Conservation (phyloP, 768 basidiomycete genomes). For the Xerocomellus intermedius region DNA sequence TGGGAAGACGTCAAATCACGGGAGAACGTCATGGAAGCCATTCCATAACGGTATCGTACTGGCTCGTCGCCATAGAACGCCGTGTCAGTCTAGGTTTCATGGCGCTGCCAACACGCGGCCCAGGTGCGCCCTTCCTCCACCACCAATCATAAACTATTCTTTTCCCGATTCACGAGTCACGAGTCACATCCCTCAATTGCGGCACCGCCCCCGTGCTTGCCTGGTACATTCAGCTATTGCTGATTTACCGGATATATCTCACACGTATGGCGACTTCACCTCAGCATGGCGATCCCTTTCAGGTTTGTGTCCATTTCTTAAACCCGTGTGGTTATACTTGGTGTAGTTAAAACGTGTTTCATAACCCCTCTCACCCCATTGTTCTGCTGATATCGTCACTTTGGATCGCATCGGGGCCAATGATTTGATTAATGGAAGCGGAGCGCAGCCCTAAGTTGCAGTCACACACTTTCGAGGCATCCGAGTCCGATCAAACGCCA, state of each 20-base stretch:
- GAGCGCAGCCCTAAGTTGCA: constrained; percentile 29
- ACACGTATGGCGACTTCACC: constrained; percentile 10
- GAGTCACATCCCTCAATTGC: constrained; percentile 14
- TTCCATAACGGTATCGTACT: constrained; percentile 27
- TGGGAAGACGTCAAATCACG: constrained; percentile 27
- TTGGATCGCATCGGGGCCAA: constrained; percentile 29
- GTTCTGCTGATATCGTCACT: constrained; percentile 18
- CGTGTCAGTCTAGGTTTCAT: constrained; percentile 36
- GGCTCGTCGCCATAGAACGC: constrained; percentile 30
- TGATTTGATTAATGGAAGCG: constrained; percentile 37
- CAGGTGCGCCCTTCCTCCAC: constrained; percentile 30
- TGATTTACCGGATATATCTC: constrained; percentile 37
- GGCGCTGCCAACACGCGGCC: constrained; percentile 33
- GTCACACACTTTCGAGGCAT: constrained; percentile 30
- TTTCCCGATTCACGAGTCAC: constrained; percentile 21
- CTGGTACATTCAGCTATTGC: constrained; percentile 6
- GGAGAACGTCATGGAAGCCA: constrained; percentile 26
- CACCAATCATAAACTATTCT: constrained; percentile 16
- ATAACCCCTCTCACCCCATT: constrained; percentile 28
- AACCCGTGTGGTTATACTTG: constrained; percentile 11
- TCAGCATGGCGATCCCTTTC: constrained; percentile 23
- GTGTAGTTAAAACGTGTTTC: constrained; percentile 34
- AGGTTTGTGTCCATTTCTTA: constrained; percentile 29
- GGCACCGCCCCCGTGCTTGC: constrained; percentile 24
- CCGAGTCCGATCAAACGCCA: constrained; percentile 32